phyloP scores from a whole-genome alignment of 805 yeast species.

The Lipomyces orientalis region DNA sequence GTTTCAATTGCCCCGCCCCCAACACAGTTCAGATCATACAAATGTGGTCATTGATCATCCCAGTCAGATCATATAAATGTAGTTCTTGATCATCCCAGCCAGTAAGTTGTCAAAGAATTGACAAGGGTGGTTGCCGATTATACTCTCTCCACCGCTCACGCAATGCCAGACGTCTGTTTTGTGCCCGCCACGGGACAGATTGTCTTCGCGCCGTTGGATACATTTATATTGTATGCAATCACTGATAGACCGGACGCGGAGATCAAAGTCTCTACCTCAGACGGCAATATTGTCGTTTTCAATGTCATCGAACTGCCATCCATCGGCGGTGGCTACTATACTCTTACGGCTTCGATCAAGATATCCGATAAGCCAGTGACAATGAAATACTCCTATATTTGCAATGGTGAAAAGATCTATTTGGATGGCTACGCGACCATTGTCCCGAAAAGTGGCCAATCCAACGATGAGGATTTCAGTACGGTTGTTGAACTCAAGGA shows the following conservation, averaged over 20 bases:
- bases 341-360: neutral
- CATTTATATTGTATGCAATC: constrained; percentile 6
- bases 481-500: neutral
- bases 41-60: too few species aligned
- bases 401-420: neutral
- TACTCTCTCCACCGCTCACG: neutral
- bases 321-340: constrained; percentile 2
- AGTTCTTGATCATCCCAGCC: neutral
- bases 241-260: neutral
- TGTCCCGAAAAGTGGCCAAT: neutral
- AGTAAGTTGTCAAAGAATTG: neutral
- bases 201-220: constrained; percentile 6
- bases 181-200: constrained; percentile 3
- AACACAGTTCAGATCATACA: too few species aligned
- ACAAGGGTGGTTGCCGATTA: neutral
- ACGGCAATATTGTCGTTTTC: neutral
- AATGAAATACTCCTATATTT: neutral
- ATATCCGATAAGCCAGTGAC: neutral
- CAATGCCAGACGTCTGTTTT: neutral
- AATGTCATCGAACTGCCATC: constrained; percentile 1
- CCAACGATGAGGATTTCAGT: constrained; percentile 1
- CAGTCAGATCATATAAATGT: too few species aligned
- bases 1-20: too few species aligned
- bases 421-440: constrained; percentile 4
- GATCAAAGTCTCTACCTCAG: neutral